Conservation (phyloP, 176 grass and related monocot genomes). For the Carex cristatella region DNA sequence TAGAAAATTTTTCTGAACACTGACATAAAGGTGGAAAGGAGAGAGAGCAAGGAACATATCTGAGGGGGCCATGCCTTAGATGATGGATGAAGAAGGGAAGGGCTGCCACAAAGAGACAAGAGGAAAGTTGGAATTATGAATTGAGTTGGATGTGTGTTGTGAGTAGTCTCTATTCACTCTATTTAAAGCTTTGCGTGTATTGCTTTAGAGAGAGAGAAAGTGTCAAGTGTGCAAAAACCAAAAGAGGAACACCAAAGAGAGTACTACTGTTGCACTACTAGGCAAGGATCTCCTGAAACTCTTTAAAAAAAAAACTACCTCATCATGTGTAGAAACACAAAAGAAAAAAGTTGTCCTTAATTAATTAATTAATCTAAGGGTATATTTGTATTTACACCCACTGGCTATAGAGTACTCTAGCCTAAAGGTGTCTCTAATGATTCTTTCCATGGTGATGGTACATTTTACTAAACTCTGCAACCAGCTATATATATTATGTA, state of each 20-base stretch:
- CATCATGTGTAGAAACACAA: slow-evolving; percentile 6
- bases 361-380: not conserved
- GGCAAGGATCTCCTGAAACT: slow-evolving; percentile 11
- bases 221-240: slow-evolving; percentile 22
- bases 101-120: slow-evolving; percentile 70
- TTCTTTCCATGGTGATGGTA: not conserved
- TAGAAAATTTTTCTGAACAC: not conserved
- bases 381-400: not conserved
- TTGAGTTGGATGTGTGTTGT: slow-evolving; percentile 40
- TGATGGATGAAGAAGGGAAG: slow-evolving; percentile 48
- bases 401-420: not conserved
- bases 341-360: not conserved
- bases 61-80: slow-evolving; percentile 47
- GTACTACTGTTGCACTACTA: slow-evolving; percentile 10
- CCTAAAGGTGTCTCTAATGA: not conserved
- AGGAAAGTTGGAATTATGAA: slow-evolving; percentile 33
- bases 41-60: slow-evolving; percentile 5
- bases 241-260: not conserved
- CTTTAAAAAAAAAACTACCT: not conserved
- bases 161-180: slow-evolving; percentile 72
- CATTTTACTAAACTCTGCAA: not conserved
- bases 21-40: slow-evolving; percentile 31
- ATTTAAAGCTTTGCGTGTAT: slow-evolving; percentile 98
- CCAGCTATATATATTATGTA: not conserved
- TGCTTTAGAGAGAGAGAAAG: slow-evolving; percentile 5